phyloP scores from a whole-genome alignment of 1,139 yeast genomes.

The Suhomyces kunorum region DNA sequence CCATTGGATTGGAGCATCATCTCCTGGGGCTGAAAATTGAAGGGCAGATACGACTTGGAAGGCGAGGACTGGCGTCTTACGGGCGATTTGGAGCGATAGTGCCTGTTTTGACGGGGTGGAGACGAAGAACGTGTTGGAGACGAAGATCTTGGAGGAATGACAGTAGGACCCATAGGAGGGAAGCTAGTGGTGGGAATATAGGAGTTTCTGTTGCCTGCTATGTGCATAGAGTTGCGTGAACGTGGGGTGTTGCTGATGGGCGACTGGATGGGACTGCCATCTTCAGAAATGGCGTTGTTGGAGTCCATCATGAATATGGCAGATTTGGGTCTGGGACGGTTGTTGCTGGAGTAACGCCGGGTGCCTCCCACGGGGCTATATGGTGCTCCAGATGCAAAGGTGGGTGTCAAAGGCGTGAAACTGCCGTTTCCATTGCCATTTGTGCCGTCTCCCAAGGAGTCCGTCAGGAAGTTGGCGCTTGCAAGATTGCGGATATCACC shows the following conservation, averaged over 20 bases:
- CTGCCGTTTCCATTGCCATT: slow-evolving; percentile 5
- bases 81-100: slow-evolving; percentile 40
- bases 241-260: slow-evolving; percentile 26
- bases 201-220: slow-evolving; percentile 12
- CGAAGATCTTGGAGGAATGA: slow-evolving; percentile 20
- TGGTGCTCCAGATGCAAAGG: slow-evolving; percentile 3
- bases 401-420: slow-evolving; percentile 14
- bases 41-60: slow-evolving; percentile 44
- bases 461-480: slow-evolving; percentile 48
- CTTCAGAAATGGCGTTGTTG: slow-evolving; percentile 33
- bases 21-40: slow-evolving; percentile 52
- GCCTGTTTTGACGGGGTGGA: slow-evolving; percentile 35
- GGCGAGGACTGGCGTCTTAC: slow-evolving; percentile 44
- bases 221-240: slow-evolving; percentile 24
- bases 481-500: slow-evolving; percentile 27
- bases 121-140: slow-evolving; percentile 38
- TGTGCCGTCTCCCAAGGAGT: slow-evolving; percentile 28
- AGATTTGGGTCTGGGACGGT: slow-evolving; percentile 40
- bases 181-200: slow-evolving; percentile 14
- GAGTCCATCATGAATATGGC: slow-evolving; percentile 37
- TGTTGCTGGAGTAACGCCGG: slow-evolving; percentile 16
- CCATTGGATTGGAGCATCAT: slow-evolving; percentile 33
- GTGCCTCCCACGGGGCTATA: slow-evolving; percentile 8
- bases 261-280: slow-evolving; percentile 25
- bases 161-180: slow-evolving; percentile 19